Evolutionary conservation across 768 basidiomycete species (phyloP).

Genomic region (Harrya chromipes): DNA sequence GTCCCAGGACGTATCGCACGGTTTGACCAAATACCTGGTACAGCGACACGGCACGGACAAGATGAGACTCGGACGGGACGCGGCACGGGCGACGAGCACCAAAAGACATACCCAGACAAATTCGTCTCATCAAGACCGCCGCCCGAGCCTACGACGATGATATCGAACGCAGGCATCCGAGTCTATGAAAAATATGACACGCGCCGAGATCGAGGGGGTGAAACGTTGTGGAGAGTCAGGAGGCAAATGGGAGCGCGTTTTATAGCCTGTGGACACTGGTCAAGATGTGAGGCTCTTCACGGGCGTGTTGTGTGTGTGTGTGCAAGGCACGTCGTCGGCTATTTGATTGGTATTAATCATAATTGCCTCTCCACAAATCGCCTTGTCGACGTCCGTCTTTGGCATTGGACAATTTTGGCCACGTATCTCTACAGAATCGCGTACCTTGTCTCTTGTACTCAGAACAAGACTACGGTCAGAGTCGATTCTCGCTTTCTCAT

Average conservation of each 20-base stretch:
- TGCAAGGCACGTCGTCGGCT: constrained; percentile 25
- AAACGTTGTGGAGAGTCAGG: no score
- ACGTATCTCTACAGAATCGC: constrained; percentile 5
- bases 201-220: no score
- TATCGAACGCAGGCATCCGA: constrained; percentile 55
- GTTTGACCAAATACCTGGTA: constrained; percentile 84
- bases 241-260: no score
- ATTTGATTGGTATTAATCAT: constrained; percentile 1
- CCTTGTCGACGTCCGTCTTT: no score
- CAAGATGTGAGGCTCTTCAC: not conserved
- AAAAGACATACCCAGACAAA: constrained; percentile 67
- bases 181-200: not conserved
- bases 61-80: constrained; percentile 1
- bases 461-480: constrained; percentile 5
- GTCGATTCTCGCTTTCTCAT: constrained; percentile 8
- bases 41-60: constrained; percentile 6
- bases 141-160: constrained; percentile 79
- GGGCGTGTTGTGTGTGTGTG: constrained; percentile 8
- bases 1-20: constrained; percentile 60
- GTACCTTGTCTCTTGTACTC: constrained; percentile 13
- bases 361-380: no score
- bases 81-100: not conserved
- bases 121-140: constrained; percentile 92
- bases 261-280: no score
- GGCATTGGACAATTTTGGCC: no score